Evolutionary conservation across 164 flowering plant genomes (phyloP).

Genomic region (grape (Vitis vinifera)): DNA sequence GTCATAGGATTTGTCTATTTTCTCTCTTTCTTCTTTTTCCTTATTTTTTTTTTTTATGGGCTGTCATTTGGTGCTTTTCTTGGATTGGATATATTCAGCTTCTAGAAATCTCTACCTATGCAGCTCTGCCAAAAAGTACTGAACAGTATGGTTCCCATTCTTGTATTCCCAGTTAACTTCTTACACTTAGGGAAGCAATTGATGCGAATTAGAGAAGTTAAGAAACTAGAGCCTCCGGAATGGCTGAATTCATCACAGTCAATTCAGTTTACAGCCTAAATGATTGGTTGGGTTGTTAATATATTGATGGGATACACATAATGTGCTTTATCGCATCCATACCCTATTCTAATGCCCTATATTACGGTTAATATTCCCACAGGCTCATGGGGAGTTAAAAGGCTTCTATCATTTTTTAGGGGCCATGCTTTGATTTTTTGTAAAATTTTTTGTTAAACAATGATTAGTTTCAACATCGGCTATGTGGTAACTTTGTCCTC

Average conservation of each 20-base stretch:
- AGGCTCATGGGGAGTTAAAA: constrained; percentile 1
- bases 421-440: constrained; percentile 1
- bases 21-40: background rate
- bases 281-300: background rate
- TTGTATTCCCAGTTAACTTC: background rate
- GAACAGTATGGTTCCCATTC: background rate
- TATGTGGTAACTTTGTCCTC: constrained; percentile 7
- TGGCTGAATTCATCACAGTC: too few relatives aligned
- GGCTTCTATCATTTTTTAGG: background rate
- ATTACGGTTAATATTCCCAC: background rate
- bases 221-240: too few relatives aligned
- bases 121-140: background rate
- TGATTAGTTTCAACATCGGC: constrained; percentile 5
- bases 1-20: too few relatives aligned
- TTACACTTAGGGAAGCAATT: background rate
- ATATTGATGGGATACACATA: too few relatives aligned
- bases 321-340: background rate
- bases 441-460: background rate
- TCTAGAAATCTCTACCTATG: too few relatives aligned
- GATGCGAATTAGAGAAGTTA: background rate
- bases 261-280: background rate
- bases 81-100: background rate
- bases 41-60: background rate
- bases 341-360: background rate
- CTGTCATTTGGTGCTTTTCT: background rate